phyloP scores from a whole-genome alignment of 2,329 filamentous ascomycete genomes.

The Xylaria sp. region DNA sequence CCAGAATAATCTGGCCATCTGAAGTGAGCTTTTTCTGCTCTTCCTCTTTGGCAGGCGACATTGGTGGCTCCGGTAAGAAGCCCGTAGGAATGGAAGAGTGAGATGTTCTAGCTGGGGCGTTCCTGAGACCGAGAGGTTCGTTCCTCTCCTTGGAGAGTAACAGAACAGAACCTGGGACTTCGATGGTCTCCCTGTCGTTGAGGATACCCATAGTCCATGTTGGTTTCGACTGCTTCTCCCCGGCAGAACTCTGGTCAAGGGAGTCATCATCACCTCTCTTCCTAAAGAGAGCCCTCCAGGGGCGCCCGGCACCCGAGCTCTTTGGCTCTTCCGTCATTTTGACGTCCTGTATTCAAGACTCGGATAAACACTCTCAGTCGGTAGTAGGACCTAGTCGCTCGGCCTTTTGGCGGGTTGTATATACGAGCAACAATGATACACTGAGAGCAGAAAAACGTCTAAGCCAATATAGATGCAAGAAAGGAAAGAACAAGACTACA shows the following conservation, averaged over 20 bases:
- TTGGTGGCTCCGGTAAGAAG: slow-evolving; percentile 53
- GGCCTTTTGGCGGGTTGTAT: neutral
- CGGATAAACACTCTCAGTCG: neutral
- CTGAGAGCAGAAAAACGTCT: neutral
- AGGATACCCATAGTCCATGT: slow-evolving; percentile 80
- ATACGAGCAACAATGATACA: neutral
- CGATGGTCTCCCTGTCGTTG: slow-evolving; percentile 82
- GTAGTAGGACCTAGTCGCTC: neutral
- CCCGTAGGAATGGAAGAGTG: slow-evolving; percentile 67
- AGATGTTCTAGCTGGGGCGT: slow-evolving; percentile 67
- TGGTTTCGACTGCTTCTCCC: slow-evolving; percentile 36
- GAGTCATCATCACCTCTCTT: slow-evolving; percentile 32
- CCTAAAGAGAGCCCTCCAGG: slow-evolving; percentile 40
- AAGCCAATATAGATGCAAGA: neutral
- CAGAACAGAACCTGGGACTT: slow-evolving; percentile 75
- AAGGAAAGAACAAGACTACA: neutral
- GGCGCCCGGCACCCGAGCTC: slow-evolving; percentile 31
- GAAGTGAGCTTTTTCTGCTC: slow-evolving; percentile 77
- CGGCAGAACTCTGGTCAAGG: slow-evolving; percentile 14
- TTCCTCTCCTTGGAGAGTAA: slow-evolving; percentile 66
- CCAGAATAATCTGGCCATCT: slow-evolving; percentile 86
- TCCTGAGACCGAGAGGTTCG: slow-evolving; percentile 68
- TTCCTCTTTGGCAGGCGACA: slow-evolving; percentile 41
- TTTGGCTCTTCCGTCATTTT: slow-evolving; percentile 39
- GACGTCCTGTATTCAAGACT: neutral